phyloP scores from a whole-genome alignment of 2,329 filamentous ascomycete species.

The Cladosporium sp. region DNA sequence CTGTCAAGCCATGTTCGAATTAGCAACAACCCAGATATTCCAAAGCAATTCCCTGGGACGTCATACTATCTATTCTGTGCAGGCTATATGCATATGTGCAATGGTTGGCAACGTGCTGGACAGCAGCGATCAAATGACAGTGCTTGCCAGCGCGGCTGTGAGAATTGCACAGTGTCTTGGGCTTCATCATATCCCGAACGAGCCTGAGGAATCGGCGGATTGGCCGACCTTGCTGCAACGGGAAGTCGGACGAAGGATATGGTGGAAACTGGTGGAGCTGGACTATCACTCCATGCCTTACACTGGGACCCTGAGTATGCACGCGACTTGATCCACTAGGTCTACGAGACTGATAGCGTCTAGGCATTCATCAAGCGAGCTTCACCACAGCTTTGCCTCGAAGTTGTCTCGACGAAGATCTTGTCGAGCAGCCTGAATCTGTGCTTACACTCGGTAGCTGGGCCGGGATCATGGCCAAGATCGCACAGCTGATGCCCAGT shows the following conservation, averaged over 20 bases:
- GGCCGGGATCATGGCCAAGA: background rate
- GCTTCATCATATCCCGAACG: background rate
- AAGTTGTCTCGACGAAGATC: background rate
- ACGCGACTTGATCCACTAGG: background rate
- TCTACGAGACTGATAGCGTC: background rate
- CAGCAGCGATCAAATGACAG: conserved; percentile 21
- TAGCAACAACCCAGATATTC: background rate
- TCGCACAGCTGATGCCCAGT: background rate
- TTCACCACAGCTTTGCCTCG: background rate
- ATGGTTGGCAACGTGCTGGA: conserved; percentile 22
- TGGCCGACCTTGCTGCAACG: background rate
- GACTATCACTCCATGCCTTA: conserved; percentile 1
- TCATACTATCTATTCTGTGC: background rate
- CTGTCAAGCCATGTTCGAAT: background rate
- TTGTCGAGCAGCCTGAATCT: background rate
- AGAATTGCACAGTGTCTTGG: conserved; percentile 21
- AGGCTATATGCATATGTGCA: conserved; percentile 1
- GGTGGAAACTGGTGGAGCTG: conserved; percentile 2
- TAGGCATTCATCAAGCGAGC: background rate
- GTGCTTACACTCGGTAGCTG: background rate
- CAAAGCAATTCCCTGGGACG: background rate
- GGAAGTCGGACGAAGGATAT: background rate
- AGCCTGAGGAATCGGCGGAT: background rate
- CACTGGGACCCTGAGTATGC: background rate
- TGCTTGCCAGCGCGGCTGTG: conserved; percentile 20